Conservation (phyloP, 176 grass and related monocot genomes). For the Olyra latifolia region DNA sequence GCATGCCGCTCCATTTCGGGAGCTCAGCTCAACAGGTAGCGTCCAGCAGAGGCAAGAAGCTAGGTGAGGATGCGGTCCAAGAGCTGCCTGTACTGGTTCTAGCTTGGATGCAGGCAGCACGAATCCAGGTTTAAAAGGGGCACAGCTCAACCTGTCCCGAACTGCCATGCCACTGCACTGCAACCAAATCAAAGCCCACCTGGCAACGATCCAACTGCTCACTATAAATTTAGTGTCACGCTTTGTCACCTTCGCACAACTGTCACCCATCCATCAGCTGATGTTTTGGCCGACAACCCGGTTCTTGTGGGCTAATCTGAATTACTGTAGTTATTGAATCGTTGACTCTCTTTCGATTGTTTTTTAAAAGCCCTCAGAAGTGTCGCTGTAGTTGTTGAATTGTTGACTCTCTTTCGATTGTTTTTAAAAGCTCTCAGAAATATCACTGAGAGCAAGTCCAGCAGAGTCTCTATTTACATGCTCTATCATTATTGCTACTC, state of each 20-base stretch:
- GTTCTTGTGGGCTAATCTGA: not conserved
- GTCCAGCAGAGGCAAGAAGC: not conserved
- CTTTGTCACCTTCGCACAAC: constrained; percentile 21
- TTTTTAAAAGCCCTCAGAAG: no score
- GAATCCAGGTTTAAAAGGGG: constrained; percentile 21
- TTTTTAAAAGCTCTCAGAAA: no score
- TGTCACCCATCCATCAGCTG: constrained; percentile 1
- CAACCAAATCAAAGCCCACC: constrained; percentile 16
- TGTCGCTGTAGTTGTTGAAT: no score
- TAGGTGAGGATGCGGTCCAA: not conserved
- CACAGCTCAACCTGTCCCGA: constrained; percentile 19
- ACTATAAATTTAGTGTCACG: constrained; percentile 11
- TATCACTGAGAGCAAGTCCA: no score
- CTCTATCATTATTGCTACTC: no score
- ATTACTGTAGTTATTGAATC: no score
- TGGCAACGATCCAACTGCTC: constrained; percentile 39
- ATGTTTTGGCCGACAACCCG: constrained; percentile 16
- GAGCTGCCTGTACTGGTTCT: not conserved
- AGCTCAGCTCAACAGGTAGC: not conserved
- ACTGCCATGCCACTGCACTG: constrained; percentile 31
- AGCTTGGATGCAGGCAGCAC: not conserved
- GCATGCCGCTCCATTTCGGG: not conserved
- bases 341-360: no score
- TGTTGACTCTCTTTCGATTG: no score
- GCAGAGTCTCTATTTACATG: no score